Conservation (phyloP, 441 rosid species). For the Eugenia klotzschiana region DNA sequence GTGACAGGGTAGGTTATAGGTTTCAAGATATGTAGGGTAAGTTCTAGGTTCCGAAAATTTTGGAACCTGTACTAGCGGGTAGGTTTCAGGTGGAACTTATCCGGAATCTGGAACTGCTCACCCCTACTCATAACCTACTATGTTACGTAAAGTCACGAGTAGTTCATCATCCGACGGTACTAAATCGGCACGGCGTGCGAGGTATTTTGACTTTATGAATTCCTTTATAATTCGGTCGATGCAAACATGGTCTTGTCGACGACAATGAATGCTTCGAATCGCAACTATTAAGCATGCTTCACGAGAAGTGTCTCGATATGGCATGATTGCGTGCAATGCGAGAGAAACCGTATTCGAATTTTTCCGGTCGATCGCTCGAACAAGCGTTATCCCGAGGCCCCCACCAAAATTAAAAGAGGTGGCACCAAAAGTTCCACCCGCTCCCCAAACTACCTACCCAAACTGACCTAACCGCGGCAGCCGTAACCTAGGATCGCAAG, state of each 20-base stretch:
- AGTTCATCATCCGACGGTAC: neutral
- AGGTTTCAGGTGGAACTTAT: no score
- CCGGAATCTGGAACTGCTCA: no score
- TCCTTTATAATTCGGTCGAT: accelerated
- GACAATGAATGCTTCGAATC: neutral
- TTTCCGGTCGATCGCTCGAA: neutral
- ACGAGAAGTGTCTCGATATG: neutral
- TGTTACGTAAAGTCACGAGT: accelerated
- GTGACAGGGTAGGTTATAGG: no score
- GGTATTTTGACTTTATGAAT: neutral
- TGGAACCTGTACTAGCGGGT: no score
- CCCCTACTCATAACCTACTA: neutral
- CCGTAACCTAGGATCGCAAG: neutral
- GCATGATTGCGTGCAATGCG: neutral
- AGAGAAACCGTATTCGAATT: neutral
- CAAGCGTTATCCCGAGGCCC: neutral
- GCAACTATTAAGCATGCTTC: neutral
- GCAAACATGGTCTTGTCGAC: accelerated
- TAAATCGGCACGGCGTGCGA: accelerated
- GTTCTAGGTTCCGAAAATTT: no score
- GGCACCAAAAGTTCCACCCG: neutral
- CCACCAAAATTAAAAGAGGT: neutral
- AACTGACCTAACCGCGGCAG: neutral
- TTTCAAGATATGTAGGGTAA: no score
- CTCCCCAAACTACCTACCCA: neutral